These are phyloP conservation scores for Eucalyptus shirleyi DNA, from an alignment of 345 rosid species.

Conservation along the genomic window DNA sequence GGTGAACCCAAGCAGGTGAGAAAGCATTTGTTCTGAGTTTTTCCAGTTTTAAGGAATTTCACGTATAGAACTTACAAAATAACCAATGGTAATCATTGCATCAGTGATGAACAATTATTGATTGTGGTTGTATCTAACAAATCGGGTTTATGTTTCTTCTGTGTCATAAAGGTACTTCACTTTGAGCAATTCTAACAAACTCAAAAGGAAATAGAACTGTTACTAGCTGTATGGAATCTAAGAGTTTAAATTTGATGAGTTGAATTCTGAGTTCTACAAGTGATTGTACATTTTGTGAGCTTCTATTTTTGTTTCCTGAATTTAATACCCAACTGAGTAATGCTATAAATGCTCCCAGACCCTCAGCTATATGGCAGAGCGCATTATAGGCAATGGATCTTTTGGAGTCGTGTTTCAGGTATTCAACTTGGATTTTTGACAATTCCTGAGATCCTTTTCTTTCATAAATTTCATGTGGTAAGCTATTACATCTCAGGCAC, in stretches of 20 bases:
- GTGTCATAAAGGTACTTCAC: background rate
- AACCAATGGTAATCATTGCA: background rate
- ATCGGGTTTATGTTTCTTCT: background rate
- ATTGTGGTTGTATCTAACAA: background rate
- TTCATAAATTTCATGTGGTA: background rate
- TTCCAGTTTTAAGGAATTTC: background rate
- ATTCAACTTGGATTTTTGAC: background rate
- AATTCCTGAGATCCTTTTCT: background rate
- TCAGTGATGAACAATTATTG: background rate
- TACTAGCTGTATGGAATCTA: background rate
- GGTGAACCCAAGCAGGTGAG: constrained; percentile 75
- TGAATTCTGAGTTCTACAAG: background rate
- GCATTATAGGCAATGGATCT: constrained; percentile 72
- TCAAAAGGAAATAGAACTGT: background rate
- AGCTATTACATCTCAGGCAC: constrained; percentile 29
- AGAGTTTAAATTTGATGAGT: background rate
- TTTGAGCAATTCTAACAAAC: background rate
- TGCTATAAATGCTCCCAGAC: constrained; percentile 24
- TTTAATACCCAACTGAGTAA: background rate
- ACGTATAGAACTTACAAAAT: background rate
- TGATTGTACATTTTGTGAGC: background rate
- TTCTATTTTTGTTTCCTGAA: background rate
- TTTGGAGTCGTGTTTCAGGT: constrained; percentile 87
- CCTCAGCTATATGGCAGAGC: constrained; percentile 85
- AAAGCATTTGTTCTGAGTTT: background rate